Evolutionary conservation across 192 early-diverging fungal genomes (phyloP), one percentile per base, ranked within the genome.

Genomic region (Anaeromyces robustus): DNA sequence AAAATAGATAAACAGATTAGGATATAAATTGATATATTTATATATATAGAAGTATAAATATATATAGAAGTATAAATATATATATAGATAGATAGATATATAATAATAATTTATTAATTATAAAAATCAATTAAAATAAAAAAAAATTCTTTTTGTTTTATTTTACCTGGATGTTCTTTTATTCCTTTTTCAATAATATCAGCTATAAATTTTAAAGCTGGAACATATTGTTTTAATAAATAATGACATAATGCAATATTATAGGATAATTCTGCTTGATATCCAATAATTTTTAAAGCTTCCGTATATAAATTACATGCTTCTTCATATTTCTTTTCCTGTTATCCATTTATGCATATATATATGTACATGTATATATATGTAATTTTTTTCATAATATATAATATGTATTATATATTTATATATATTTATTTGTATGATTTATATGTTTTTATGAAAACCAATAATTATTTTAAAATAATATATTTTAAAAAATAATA

Each of bases 121-220:
- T 14, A 78, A 14, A 12, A 78, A 78, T 29, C 2, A 77, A 80
- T 29, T 11, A 80, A 84, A 19, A 83, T 59, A 84, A 86, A 52
- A 80, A 4, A 82, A 81, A n/a, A n/a, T n/a, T n/a, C n/a, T n/a
- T n/a, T n/a, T n/a, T n/a, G n/a, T n/a, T n/a, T n/a, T n/a, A n/a
- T n/a, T n/a, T n/a, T 82, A 89, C 88, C 88, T 80, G 90, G 90
- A 85, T 90, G 88, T 41, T 91, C 89, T 68, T 88, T 78, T 68
- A 91, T 91, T 30, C 88, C 90, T 30, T 84, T 78, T 78, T 91
- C 90, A 81, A 91, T 90, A 77, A 91, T 90, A 78, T 91, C 89
- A 0, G 89, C 88, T 83, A 91, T 89, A 80, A 85, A 83, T 81
- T 91, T 91, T 13, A 91, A 78, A 2, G 90, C 86, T 26, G 88